Evolutionary conservation across 768 basidiomycete genomes (phyloP).

Genomic region (Kwoniella botswanensis): DNA sequence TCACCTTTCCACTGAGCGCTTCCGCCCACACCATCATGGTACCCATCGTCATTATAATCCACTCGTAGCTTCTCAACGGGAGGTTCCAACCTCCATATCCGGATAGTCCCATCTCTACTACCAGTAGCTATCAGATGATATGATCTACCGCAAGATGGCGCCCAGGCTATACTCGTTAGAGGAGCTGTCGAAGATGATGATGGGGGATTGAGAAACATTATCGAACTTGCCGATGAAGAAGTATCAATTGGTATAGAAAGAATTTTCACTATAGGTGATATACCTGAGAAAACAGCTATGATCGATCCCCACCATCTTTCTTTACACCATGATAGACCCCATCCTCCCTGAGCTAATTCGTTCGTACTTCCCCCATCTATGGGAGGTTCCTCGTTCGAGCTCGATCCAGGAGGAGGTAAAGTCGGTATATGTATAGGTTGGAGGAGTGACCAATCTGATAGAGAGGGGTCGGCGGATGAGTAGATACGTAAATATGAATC

Average conservation of each 20-base stretch:
- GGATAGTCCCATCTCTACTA: slow-evolving; percentile 79
- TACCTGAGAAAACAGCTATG: slow-evolving; percentile 76
- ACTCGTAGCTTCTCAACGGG: slow-evolving; percentile 41
- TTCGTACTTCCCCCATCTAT: slow-evolving; percentile 58
- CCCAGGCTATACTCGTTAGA: slow-evolving; percentile 87
- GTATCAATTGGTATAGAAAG: slow-evolving; percentile 36
- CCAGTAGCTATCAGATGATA: slow-evolving; percentile 95
- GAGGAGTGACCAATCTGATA: slow-evolving; percentile 55
- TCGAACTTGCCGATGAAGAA: slow-evolving; percentile 73
- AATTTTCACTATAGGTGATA: slow-evolving; percentile 77
- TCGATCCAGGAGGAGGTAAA: slow-evolving; percentile 29
- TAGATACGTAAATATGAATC: slow-evolving; percentile 88
- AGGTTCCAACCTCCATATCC: slow-evolving; percentile 85
- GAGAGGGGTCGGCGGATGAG: slow-evolving; percentile 62
- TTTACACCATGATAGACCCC: slow-evolving; percentile 94
- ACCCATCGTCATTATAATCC: slow-evolving; percentile 43
- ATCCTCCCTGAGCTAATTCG: slow-evolving; percentile 76
- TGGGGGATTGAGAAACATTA: slow-evolving; percentile 70
- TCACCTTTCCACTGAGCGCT: slow-evolving; percentile 74
- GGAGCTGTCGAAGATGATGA: slow-evolving; percentile 64
- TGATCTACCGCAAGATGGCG: slow-evolving; percentile 88
- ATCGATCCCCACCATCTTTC: slow-evolving; percentile 95
- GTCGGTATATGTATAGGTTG: slow-evolving; percentile 52
- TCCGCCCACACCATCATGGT: slow-evolving; percentile 38
- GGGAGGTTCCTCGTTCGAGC: slow-evolving; percentile 17